These are phyloP conservation scores for Suillus subaureus DNA, from an alignment of 768 basidiomycete species.

Conservation along the genomic window DNA sequence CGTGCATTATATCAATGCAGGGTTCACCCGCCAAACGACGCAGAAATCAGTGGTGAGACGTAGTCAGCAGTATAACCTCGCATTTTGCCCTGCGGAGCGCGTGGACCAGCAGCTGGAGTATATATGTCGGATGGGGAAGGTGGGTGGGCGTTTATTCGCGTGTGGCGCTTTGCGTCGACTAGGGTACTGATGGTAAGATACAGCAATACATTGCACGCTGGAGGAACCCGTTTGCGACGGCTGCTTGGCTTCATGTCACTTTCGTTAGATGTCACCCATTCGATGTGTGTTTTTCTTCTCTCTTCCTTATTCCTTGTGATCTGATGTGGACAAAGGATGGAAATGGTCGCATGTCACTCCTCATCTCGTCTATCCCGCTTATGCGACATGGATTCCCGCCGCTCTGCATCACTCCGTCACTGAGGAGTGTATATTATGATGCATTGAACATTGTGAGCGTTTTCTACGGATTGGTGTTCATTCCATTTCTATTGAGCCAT, in stretches of 20 bases:
- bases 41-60: conserved; percentile 33
- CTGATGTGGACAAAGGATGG: conserved; percentile 27
- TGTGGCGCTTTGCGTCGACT: neutral
- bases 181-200: neutral
- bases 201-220: conserved; percentile 41
- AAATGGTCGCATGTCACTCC: conserved; percentile 37
- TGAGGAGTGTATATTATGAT: conserved; percentile 30
- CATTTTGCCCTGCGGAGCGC: conserved; percentile 31
- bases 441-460: conserved; percentile 34
- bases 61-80: conserved; percentile 36
- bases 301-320: neutral
- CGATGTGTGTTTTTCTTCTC: conserved; percentile 27
- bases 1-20: conserved; percentile 33
- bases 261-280: conserved; percentile 38
- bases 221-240: conserved; percentile 40
- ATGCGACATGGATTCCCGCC: conserved; percentile 35
- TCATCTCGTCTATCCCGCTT: conserved; percentile 38
- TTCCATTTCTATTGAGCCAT: neutral
- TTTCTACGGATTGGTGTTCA: neutral
- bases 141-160: conserved; percentile 13
- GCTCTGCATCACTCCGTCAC: conserved; percentile 29
- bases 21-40: conserved; percentile 29
- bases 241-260: conserved; percentile 38
- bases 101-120: conserved; percentile 37
- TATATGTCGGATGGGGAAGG: conserved; percentile 37